phyloP scores from a whole-genome alignment of 1,284 basidiomycete species.

The Tilletia horrida region DNA sequence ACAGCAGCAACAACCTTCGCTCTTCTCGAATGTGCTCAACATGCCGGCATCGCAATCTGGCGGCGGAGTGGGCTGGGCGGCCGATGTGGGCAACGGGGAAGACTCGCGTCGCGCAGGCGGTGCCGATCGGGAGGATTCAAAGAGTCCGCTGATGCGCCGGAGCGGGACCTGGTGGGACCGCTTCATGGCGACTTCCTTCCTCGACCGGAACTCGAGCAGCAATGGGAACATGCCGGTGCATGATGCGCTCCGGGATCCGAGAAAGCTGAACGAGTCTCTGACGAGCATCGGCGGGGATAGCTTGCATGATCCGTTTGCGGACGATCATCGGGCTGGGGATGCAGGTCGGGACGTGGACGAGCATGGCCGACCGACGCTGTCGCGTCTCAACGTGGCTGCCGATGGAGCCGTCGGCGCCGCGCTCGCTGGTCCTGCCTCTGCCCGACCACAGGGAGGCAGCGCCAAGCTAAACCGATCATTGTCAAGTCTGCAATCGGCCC shows the following conservation, averaged over 20 bases:
- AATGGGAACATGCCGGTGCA: slow-evolving; percentile 24
- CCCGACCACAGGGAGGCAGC: neutral
- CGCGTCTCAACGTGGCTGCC: neutral
- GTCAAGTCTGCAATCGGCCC: slow-evolving; percentile 36
- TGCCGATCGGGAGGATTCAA: neutral
- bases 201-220: slow-evolving; percentile 41
- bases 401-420: neutral
- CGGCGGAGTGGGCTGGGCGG: neutral
- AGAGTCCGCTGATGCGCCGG: slow-evolving; percentile 28
- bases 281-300: slow-evolving; percentile 1
- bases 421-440: neutral
- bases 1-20: slow-evolving; percentile 7
- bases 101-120: neutral
- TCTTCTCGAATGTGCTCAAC: slow-evolving; percentile 17
- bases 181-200: slow-evolving; percentile 38
- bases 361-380: neutral
- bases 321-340: neutral
- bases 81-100: neutral
- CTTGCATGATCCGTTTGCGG: slow-evolving; percentile 20
- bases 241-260: slow-evolving; percentile 43
- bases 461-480: slow-evolving; percentile 28
- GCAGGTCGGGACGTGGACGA: neutral
- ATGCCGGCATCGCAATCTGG: neutral
- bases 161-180: slow-evolving; percentile 48
- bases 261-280: neutral